Conservation (phyloP, 495 filamentous ascomycete genomes). For the Neurospora sp. region DNA sequence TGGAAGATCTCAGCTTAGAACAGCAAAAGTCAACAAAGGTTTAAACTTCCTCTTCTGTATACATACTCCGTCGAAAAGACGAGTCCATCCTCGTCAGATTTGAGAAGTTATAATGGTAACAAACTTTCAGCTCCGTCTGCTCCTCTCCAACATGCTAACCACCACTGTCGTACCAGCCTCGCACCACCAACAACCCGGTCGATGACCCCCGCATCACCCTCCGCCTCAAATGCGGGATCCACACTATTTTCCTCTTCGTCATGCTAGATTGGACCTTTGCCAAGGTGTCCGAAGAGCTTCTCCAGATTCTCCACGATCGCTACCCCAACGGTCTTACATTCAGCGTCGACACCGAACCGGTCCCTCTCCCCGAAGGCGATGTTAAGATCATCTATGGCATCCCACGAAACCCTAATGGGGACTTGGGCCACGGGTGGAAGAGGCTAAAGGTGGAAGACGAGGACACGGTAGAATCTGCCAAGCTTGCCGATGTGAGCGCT, state of each 20-base stretch:
- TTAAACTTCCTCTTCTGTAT: no score
- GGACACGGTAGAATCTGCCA: slow-evolving; percentile 28
- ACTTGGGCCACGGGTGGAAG: slow-evolving; percentile 32
- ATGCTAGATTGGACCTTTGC: slow-evolving; percentile 49
- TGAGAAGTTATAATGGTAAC: neutral
- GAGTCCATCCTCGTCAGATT: neutral
- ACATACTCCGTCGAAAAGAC: neutral
- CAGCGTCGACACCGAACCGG: slow-evolving; percentile 3
- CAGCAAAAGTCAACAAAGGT: neutral
- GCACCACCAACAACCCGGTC: slow-evolving; percentile 1
- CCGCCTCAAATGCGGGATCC: slow-evolving; percentile 68
- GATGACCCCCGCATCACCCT: slow-evolving; percentile 49
- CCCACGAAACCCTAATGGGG: slow-evolving; percentile 16
- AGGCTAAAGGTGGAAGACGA: slow-evolving; percentile 20
- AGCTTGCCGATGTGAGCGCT: slow-evolving; percentile 43
- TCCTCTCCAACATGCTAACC: neutral
- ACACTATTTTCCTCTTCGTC: slow-evolving; percentile 65
- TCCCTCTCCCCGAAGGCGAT: slow-evolving; percentile 26
- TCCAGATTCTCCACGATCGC: slow-evolving; percentile 40
- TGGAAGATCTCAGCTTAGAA: neutral
- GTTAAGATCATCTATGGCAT: slow-evolving; percentile 33
- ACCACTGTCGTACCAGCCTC: slow-evolving; percentile 1
- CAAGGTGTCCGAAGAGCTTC: slow-evolving; percentile 52
- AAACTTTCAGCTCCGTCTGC: neutral
- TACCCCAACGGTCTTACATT: slow-evolving; percentile 37